These are phyloP conservation scores for Lepidium didymum DNA, from an alignment of 345 rosid genomes.

Conservation along the genomic window DNA sequence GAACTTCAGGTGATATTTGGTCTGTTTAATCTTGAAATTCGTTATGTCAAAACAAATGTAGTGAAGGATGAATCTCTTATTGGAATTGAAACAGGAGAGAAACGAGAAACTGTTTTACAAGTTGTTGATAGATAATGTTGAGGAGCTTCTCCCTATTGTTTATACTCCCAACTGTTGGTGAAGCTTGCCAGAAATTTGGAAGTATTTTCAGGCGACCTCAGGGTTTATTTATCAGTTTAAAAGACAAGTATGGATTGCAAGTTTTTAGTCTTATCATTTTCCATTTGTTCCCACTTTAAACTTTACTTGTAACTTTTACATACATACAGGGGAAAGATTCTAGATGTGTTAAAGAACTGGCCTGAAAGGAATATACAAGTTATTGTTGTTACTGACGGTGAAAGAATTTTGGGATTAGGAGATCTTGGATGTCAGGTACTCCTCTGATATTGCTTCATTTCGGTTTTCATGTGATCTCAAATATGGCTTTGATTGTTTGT, in stretches of 20 bases:
- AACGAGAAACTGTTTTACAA: constrained; percentile 84
- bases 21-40: background rate
- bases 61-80: background rate
- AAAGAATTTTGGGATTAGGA: constrained; percentile 89
- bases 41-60: background rate
- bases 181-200: constrained; percentile 94
- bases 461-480: background rate
- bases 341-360: constrained; percentile 91
- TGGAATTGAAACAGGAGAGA: constrained; percentile 52
- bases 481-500: background rate
- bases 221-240: constrained; percentile 88
- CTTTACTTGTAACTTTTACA: background rate
- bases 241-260: constrained; percentile 55
- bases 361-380: constrained; percentile 81
- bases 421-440: constrained; percentile 98
- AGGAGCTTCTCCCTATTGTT: constrained; percentile 85
- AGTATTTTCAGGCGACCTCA: constrained; percentile 92
- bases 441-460: background rate
- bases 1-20: constrained; percentile 59
- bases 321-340: constrained; percentile 67
- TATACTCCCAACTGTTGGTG: constrained; percentile 97
- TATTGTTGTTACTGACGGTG: constrained; percentile 93
- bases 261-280: background rate
- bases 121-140: constrained; percentile 79
- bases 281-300: background rate